Base-by-base conservation (phyloP, 2,329 filamentous ascomycete species). In the Tricladium varicosporioides region DNA sequence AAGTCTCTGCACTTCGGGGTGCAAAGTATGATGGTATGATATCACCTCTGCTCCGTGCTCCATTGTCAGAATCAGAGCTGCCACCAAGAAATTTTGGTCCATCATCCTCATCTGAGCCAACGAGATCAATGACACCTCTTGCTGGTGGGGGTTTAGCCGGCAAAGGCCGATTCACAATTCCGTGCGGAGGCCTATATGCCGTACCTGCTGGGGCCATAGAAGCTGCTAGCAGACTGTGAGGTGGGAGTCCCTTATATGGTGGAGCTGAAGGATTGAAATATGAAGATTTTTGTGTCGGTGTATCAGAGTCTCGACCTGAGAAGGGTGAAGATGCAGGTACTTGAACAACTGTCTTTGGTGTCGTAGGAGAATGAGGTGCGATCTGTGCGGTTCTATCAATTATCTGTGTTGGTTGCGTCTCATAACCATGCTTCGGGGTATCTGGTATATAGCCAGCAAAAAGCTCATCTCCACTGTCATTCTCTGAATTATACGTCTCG, bases 301-400 rank as follows among this genome's bases (percentile, higher is more conserved):
- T 53, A 13, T 54, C 49, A n/a, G 56, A 48, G 50, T 64, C 57
- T 48, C 53, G 54, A 5, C 55, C 62, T 11, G 56, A 56, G 36
- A 70, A 67, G 1, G 92, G 92, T 1, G 93, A 97, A 2, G 92
- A 97, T n/a, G 91, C 90, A 31, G 88, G 86, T 2, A 97, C 92
- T 71, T 96, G 92, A 55, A 97, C 77, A 51, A 80, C 70, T n/a
- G 48, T 15, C 11, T 53, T 40, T 9, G 48, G 53, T 18, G 53
- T 47, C 16, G 40, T 16, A 40, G 43, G 48, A 11, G 53, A 40
- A 36, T 11, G 18, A 13, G 18, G 43, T 15, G 59, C 36, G 10
- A 44, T 51, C 32, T 73, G 73, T 0, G 68, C 68, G 5, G 65
- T 60, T 48, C 65, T 61, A 47, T 68, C 66, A 8, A 68, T 54